Evolutionary conservation across 306 rosid genomes (phyloP), one percentile per base, ranked within the genome.

Genomic region (Trifolium dubium): DNA sequence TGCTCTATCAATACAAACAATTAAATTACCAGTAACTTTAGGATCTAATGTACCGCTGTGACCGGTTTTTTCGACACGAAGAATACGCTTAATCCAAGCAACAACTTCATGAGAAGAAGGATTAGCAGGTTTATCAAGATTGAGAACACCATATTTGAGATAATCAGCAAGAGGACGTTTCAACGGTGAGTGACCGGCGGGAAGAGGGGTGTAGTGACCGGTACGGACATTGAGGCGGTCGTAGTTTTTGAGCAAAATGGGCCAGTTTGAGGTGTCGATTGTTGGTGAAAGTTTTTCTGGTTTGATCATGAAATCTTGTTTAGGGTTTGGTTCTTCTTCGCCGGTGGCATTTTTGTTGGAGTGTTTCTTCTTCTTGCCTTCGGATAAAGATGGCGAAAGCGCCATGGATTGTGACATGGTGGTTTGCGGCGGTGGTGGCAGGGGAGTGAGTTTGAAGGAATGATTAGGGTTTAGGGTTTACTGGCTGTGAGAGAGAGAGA

Each of bases 1-100:
- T 3, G 66, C 66, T 60, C 66, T 60, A 7, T 60, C 66, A 60
- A 60, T 60, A 15, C 66, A 60, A 60, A 60, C 66, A 14, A 60
- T 60, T 6, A 60, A 60, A 60, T 60, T 60, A 4, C 66, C 66
- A 31, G 66, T 60, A 12, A 60, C 66, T 7, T 60, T 60, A 8
- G 66, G 66, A 60, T 60, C 66, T 8, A 60, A 40, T 31, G 66
- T 60, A 12, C 66, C 66, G 4, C 66, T 60, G 10, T 60, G 66
- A 60, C 66, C 66, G 11, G 66, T 60, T 2, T 60, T 60, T 4
- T 60, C 66, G 23, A 31, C 43, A 31, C 66, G 66, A 34, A 60
- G 66, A 60, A 60, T 60, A 0, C 66, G 11, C 66, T 60, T 60
- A 10, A 60, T 60, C 66, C 66, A 60, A 13, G 66, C 66, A 60